Percentiles rank a stretch among this genome's conserved stretches.
phyloP scores from a whole-genome alignment of 2,329 filamentous ascomycete genomes.

The Hypoxylon sp. region DNA sequence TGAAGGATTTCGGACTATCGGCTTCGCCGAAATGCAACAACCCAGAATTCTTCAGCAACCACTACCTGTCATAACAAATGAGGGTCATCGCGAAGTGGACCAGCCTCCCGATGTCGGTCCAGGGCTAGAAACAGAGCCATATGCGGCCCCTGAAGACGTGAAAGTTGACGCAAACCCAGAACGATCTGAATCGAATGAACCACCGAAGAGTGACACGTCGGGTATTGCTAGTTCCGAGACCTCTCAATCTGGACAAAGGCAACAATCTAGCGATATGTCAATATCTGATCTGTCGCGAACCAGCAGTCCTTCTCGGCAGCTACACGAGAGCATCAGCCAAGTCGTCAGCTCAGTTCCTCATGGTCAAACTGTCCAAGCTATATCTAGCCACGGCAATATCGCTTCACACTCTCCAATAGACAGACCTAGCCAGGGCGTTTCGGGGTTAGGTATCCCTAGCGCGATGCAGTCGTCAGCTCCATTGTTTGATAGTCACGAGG shows the following conservation, averaged over 20 bases:
- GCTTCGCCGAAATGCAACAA: conserved; percentile 74
- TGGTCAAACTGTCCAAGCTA: conserved; percentile 18
- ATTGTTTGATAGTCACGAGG: conserved; percentile 36
- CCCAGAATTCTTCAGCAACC: conserved; percentile 71
- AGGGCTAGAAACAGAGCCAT: neutral
- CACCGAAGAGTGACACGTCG: neutral
- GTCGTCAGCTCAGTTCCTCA: conserved; percentile 30
- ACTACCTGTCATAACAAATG: conserved; percentile 32
- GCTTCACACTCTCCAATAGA: conserved; percentile 2
- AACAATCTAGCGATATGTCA: conserved; percentile 37
- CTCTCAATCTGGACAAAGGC: conserved; percentile 42
- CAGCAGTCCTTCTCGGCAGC: conserved; percentile 51
- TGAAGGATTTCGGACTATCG: conserved; percentile 71
- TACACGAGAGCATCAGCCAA: conserved; percentile 48
- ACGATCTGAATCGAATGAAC: conserved; percentile 4
- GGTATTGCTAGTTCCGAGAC: conserved; percentile 34
- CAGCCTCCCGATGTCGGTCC: neutral
- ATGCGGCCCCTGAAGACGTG: neutral
- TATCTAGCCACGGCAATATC: conserved; percentile 8
- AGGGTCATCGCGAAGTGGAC: conserved; percentile 7
- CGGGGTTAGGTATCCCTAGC: conserved; percentile 12
- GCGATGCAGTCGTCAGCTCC: conserved; percentile 38
- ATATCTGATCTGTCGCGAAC: conserved; percentile 47
- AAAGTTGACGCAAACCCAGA: conserved; percentile 5
- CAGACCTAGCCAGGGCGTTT: conserved; percentile 5